A percentile compares a stretch with the other conserved stretches of the same genome.
Evolutionary conservation across 2,329 filamentous ascomycete genomes (phyloP).

Genomic region (Curvularia sp.): DNA sequence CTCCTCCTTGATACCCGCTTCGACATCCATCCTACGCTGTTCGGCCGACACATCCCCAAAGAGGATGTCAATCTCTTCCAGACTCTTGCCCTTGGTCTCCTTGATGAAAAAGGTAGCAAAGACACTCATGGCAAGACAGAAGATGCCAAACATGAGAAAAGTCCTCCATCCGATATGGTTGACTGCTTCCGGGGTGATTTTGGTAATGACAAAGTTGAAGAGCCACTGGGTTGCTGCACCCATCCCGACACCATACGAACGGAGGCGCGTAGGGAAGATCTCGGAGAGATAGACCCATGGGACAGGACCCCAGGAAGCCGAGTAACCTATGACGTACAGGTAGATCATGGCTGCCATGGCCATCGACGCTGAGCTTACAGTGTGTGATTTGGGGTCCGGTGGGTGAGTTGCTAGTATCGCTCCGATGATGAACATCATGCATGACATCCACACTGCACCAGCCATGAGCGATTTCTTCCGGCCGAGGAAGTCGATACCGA

Average conservation of each 20-base stretch:
- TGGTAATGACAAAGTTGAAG: conserved; percentile 71
- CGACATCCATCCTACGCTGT: conserved; percentile 10
- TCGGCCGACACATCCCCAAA: conserved; percentile 44
- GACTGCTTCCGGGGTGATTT: conserved; percentile 72
- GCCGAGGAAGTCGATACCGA: conserved; percentile 70
- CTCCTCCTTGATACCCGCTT: conserved; percentile 12
- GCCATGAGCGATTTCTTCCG: conserved; percentile 69
- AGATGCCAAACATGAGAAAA: conserved; percentile 60
- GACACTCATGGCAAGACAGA: conserved; percentile 52
- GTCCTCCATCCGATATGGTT: conserved; percentile 54
- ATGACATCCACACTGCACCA: conserved; percentile 67
- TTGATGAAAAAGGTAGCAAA: conserved; percentile 57
- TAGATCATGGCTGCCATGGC: conserved; percentile 76
- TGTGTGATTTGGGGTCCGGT: conserved; percentile 19
- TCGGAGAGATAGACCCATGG: conserved; percentile 78
- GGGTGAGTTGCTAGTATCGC: conserved; percentile 62
- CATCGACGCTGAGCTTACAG: conserved; percentile 60
- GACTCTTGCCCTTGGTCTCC: conserved; percentile 56
- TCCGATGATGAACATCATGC: conserved; percentile 71
- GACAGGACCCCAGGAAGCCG: conserved; percentile 73
- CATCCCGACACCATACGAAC: conserved; percentile 71
- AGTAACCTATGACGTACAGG: conserved; percentile 76
- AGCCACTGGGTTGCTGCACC: conserved; percentile 77
- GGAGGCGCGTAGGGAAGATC: conserved; percentile 75
- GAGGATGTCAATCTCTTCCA: conserved; percentile 57